A percentile compares a stretch with the other conserved stretches of the same genome.
These are phyloP conservation scores for Microcera coccophila DNA, from an alignment of 2,329 filamentous ascomycete species.

Conservation along the genomic window DNA sequence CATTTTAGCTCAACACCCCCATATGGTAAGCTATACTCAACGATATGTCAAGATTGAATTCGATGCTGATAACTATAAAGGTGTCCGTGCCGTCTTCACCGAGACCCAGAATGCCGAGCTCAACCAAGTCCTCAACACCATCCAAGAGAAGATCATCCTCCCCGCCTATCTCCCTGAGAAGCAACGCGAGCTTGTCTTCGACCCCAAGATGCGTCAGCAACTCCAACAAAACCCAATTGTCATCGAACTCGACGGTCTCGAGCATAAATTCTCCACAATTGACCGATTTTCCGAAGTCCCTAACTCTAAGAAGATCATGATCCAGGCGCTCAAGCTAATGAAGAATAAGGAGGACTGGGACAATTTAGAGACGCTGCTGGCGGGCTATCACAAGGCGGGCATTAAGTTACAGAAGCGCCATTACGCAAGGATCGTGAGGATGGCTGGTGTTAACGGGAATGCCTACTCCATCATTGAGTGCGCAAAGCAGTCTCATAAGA, in stretches of 20 bases:
- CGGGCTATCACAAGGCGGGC: conserved; percentile 44
- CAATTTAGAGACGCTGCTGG: conserved; percentile 50
- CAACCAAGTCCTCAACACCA: conserved; percentile 46
- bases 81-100: conserved; percentile 42
- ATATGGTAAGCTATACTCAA: conserved; percentile 22
- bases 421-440: conserved; percentile 40
- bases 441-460: conserved; percentile 38
- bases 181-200: conserved; percentile 53
- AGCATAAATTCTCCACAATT: conserved; percentile 48
- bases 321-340: conserved; percentile 43
- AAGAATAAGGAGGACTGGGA: conserved; percentile 46
- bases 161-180: conserved; percentile 53
- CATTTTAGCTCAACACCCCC: conserved; percentile 31
- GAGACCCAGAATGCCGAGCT: conserved; percentile 52
- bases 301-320: conserved; percentile 38
- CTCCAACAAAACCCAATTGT: conserved; percentile 54
- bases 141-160: conserved; percentile 59
- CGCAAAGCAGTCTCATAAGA: conserved; percentile 43
- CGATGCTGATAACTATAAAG: too few relatives aligned
- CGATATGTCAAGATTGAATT: too few relatives aligned
- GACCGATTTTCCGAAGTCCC: conserved; percentile 42
- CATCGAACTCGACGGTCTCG: conserved; percentile 56
- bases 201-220: conserved; percentile 41
- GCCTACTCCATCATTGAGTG: conserved; percentile 48
- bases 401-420: conserved; percentile 35